Conservation (phyloP, 73 alveolate species). For the Tetrahymena thermophila region DNA sequence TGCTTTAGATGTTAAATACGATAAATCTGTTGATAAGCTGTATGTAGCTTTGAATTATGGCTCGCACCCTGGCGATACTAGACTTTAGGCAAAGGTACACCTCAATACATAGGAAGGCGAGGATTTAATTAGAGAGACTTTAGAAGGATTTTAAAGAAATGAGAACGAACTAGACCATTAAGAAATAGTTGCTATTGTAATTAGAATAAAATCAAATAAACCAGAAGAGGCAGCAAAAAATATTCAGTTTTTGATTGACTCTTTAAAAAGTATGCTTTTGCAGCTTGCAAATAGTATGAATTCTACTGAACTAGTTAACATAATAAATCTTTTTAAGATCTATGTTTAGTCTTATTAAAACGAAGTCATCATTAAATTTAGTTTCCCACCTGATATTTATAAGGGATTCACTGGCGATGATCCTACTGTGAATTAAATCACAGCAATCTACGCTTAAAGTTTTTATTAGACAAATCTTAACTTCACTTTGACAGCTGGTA, state of each 20-base stretch:
- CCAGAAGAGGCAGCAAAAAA: neutral
- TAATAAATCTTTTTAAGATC: neutral
- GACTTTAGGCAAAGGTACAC: neutral
- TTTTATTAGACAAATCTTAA: neutral
- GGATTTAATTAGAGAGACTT: constrained; percentile 1
- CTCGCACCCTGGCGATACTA: constrained; percentile 5
- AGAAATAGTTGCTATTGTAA: neutral
- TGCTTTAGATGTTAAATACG: constrained; percentile 16
- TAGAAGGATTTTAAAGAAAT: neutral
- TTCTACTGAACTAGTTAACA: neutral
- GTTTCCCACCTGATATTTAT: neutral
- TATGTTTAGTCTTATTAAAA: neutral
- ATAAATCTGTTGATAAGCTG: neutral
- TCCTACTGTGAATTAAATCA: neutral
- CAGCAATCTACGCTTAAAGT: neutral
- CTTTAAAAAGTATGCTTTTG: neutral
- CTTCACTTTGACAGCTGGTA: neutral
- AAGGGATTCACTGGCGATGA: neutral
- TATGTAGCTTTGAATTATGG: constrained; percentile 30
- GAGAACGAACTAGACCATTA: neutral
- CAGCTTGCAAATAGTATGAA: neutral
- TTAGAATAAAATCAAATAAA: neutral
- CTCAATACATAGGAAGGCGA: constrained; percentile 10
- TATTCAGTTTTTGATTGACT: neutral
- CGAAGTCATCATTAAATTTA: neutral